Evolutionary conservation across 2,329 filamentous ascomycete species (phyloP).

Genomic region (Beauveria australis): DNA sequence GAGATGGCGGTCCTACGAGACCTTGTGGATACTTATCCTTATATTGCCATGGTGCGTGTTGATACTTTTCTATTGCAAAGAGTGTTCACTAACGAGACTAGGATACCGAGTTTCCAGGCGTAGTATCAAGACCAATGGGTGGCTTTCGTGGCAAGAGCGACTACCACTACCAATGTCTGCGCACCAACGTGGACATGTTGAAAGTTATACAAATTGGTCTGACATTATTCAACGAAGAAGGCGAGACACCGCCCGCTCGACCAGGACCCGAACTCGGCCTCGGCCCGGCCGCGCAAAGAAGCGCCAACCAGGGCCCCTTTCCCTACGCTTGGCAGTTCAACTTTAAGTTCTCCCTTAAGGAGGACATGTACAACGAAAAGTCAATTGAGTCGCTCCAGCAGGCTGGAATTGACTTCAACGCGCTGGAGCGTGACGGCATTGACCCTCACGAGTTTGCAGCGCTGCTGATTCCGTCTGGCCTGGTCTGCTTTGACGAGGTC

Average conservation of each 20-base stretch:
- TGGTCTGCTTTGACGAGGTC: constrained; percentile 80
- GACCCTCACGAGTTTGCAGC: constrained; percentile 84
- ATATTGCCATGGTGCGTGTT: constrained; percentile 78
- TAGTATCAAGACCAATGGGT: constrained; percentile 91
- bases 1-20: constrained; percentile 82
- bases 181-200: constrained; percentile 93
- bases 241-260: constrained; percentile 72
- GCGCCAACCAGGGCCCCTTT: constrained; percentile 42
- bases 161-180: constrained; percentile 96
- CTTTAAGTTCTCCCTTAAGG: constrained; percentile 88
- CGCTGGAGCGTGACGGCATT: constrained; percentile 81
- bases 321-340: constrained; percentile 99
- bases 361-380: constrained; percentile 96
- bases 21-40: constrained; percentile 83
- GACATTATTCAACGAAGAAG: constrained; percentile 84
- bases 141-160: constrained; percentile 91
- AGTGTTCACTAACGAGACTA: constrained; percentile 28
- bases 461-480: constrained; percentile 81
- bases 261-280: constrained; percentile 40
- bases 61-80: not conserved
- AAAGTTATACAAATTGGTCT: constrained; percentile 97
- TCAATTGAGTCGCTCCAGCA: constrained; percentile 87
- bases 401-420: constrained; percentile 85
- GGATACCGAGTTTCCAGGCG: constrained; percentile 98
- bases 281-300: constrained; percentile 29